phyloP scores from a whole-genome alignment of 2,329 filamentous ascomycete species.

The Stagonosporopsis tanaceti region DNA sequence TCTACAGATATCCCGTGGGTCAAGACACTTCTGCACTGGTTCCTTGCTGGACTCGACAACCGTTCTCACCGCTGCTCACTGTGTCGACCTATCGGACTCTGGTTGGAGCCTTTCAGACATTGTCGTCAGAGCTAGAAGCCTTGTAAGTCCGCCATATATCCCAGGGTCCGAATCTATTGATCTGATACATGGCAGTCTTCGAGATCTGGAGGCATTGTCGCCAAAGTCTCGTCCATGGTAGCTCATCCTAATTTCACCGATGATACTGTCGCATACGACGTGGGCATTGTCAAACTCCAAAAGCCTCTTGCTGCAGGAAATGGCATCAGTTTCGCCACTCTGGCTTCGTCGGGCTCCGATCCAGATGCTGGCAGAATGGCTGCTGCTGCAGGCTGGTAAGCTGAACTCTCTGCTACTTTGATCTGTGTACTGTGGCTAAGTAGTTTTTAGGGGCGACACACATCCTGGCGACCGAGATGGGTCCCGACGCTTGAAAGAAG shows the following conservation, averaged over 20 bases:
- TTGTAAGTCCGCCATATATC: conserved; percentile 21
- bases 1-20: not conserved
- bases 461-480: not conserved
- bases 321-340: conserved; percentile 31
- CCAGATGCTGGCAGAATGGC: conserved; percentile 25
- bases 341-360: conserved; percentile 30
- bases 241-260: conserved; percentile 27
- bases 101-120: conserved; percentile 18
- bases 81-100: conserved; percentile 6
- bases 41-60: conserved; percentile 37
- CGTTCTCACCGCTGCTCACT: conserved; percentile 39
- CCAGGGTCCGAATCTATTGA: not conserved
- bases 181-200: not conserved
- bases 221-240: conserved; percentile 22
- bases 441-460: not conserved
- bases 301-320: conserved; percentile 28
- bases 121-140: conserved; percentile 29
- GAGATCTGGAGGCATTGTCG: conserved; percentile 26
- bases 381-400: conserved; percentile 37
- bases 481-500: not conserved
- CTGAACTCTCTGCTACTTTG: not conserved
- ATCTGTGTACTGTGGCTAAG: not conserved
- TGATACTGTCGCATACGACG: conserved; percentile 22
- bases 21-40: conserved; percentile 36
- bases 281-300: conserved; percentile 35